Percentiles rank a stretch among this genome's conserved stretches.
These are phyloP conservation scores for Lactarius psammicola DNA, from an alignment of 768 basidiomycete genomes.

Conservation along the genomic window DNA sequence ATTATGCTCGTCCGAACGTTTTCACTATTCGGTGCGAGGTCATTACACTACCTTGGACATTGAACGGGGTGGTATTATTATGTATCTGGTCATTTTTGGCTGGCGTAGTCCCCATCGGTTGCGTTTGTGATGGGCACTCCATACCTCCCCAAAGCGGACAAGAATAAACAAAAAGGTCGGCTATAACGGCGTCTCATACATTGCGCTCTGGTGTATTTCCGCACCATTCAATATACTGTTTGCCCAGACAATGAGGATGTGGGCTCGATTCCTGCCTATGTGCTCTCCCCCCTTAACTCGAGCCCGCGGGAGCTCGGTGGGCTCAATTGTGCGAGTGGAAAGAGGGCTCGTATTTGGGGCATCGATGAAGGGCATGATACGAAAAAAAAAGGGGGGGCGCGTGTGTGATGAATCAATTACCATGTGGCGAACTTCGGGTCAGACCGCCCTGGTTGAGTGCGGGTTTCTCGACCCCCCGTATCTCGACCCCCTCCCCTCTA, in stretches of 20 bases:
- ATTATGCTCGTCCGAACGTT: neutral
- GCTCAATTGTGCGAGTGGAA: neutral
- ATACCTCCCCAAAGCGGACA: neutral
- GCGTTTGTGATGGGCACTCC: neutral
- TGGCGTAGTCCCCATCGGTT: neutral
- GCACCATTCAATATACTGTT: neutral
- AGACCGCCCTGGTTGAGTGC: neutral
- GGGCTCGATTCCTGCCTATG: neutral
- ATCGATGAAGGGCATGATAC: neutral
- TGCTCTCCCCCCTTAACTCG: neutral
- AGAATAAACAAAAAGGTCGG: neutral
- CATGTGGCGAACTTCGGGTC: neutral
- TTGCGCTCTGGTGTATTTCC: neutral
- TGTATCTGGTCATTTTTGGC: neutral
- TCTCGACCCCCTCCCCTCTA: neutral
- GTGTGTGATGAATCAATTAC: no score
- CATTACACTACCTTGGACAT: neutral
- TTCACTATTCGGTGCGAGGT: neutral
- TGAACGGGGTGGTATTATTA: neutral
- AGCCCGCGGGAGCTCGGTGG: neutral
- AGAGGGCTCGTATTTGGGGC: neutral
- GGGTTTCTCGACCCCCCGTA: neutral
- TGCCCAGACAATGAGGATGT: no score
- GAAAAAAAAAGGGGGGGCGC: neutral
- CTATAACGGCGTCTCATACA: no score